Base-by-base conservation (phyloP, 148 eudicot genomes). In the Nepenthes gracilis region DNA sequence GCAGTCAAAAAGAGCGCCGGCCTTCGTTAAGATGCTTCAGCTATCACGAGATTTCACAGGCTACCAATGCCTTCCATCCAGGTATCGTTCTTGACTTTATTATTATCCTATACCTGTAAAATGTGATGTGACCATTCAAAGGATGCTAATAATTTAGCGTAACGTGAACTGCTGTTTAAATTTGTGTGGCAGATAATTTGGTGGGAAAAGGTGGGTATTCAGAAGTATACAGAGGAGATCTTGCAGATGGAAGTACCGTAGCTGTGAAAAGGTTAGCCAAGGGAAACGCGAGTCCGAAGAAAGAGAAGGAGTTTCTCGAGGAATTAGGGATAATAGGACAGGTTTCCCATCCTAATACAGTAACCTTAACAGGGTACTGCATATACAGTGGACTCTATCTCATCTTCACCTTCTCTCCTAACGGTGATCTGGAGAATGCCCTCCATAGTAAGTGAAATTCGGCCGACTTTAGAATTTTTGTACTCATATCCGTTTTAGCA, bases 201-300 rank as follows among this genome's bases (percentile, higher is more conserved):
- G 23, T 91, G 35, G 97, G 96, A 66, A 71, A 79, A 77, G 97
- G 97, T 66, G 97, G 97, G 11, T 83, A 85, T 64, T 91, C 97
- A 5, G 90, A 91, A 74, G 97, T 91, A 13, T 91, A 91, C 64
- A 81, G 64, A 62, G 97, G 97, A 43, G 81, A 81, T 14, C 65
- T 81, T 10, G 66, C 43, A 10, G 78, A 80, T 58, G 93, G 86
- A 35, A 61, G 61, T 2, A 66, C 54, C 58, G 85, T 91, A 43
- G 97, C 97, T 12, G 84, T 91, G 52, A 91, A 91, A 74, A 83
- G 83, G 61, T 62, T 91, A 70, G 69, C 90, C 62, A n/a, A 59
- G 71, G 55, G 81, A 70, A 79, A 73, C 57, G 76, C 58, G 0
- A 77, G 81, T 40, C 69, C 77, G 35, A 74, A 72, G 50, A 40